phyloP scores from a whole-genome alignment of 2,329 filamentous ascomycete genomes.

The Aureobasidium sp. region DNA sequence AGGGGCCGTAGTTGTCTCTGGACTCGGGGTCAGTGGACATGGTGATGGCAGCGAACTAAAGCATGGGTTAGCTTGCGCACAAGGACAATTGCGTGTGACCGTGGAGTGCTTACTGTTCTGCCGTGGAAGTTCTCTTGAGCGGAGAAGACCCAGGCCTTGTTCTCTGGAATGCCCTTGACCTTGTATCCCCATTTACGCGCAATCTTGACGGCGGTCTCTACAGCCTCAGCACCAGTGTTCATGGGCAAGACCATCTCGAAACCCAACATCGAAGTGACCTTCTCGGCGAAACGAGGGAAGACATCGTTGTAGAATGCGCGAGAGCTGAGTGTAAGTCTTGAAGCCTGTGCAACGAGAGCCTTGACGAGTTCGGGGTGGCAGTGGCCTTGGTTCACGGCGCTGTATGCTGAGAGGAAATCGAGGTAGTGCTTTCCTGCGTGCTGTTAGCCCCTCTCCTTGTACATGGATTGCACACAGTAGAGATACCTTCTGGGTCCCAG shows the following conservation, averaged over 20 bases:
- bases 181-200: slow-evolving; percentile 98
- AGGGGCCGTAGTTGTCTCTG: slow-evolving; percentile 92
- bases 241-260: slow-evolving; percentile 98
- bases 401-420: slow-evolving; percentile 97
- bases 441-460: not conserved
- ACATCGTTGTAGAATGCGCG: slow-evolving; percentile 98
- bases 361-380: slow-evolving; percentile 95
- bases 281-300: slow-evolving; percentile 90
- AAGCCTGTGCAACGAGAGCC: slow-evolving; percentile 80
- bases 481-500: slow-evolving; percentile 82
- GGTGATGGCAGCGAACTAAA: slow-evolving; percentile 83
- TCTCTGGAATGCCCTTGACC: slow-evolving; percentile 78
- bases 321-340: slow-evolving; percentile 82
- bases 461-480: no score
- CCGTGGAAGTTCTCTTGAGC: slow-evolving; percentile 94
- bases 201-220: slow-evolving; percentile 93
- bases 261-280: slow-evolving; percentile 78
- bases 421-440: slow-evolving; percentile 64
- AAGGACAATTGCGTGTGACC: not conserved
- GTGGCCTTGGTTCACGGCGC: slow-evolving; percentile 94
- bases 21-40: slow-evolving; percentile 94
- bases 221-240: slow-evolving; percentile 95
- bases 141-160: slow-evolving; percentile 76
- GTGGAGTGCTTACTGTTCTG: slow-evolving; percentile 60
- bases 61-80: not conserved